A percentile compares a stretch with the other conserved stretches of the same genome.
Conservation (phyloP, 371 early-diverging fungal species). For the Apophysomyces elegans region DNA sequence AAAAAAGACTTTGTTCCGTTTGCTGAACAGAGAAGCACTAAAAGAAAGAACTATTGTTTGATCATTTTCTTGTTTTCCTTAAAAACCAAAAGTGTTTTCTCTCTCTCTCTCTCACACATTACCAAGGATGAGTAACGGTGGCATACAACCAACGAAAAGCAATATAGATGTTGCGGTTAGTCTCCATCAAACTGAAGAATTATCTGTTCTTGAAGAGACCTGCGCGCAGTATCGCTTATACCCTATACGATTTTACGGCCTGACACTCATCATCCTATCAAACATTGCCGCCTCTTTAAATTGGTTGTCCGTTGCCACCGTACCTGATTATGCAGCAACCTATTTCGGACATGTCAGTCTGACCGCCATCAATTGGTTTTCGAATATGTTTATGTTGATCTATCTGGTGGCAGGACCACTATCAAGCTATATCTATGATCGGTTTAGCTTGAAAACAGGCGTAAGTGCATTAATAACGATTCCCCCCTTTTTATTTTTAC, state of each 20-base stretch:
- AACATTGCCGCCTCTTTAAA: constrained; percentile 50
- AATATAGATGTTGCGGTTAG: too few relatives aligned
- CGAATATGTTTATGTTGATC: constrained; percentile 54
- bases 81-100: background rate
- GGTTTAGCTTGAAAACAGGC: constrained; percentile 51
- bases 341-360: constrained; percentile 35
- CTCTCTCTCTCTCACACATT: too few relatives aligned
- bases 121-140: too few relatives aligned
- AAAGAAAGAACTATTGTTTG: background rate
- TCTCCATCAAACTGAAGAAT: too few relatives aligned
- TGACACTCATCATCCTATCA: constrained; percentile 39
- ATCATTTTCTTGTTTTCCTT: constrained; percentile 3
- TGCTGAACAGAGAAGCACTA: too few relatives aligned
- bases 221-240: constrained; percentile 29
- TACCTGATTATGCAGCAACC: constrained; percentile 35
- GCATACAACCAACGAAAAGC: too few relatives aligned
- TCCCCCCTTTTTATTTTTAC: too few relatives aligned
- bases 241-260: constrained; percentile 49
- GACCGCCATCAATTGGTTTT: constrained; percentile 49
- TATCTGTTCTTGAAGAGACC: too few relatives aligned
- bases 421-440: constrained; percentile 57
- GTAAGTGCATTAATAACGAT: constrained; percentile 20
- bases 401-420: constrained; percentile 59
- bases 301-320: constrained; percentile 50
- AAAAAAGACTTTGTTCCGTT: too few relatives aligned